phyloP scores from a whole-genome alignment of 2,329 filamentous ascomycete species.

The Colletotrichum sp. region DNA sequence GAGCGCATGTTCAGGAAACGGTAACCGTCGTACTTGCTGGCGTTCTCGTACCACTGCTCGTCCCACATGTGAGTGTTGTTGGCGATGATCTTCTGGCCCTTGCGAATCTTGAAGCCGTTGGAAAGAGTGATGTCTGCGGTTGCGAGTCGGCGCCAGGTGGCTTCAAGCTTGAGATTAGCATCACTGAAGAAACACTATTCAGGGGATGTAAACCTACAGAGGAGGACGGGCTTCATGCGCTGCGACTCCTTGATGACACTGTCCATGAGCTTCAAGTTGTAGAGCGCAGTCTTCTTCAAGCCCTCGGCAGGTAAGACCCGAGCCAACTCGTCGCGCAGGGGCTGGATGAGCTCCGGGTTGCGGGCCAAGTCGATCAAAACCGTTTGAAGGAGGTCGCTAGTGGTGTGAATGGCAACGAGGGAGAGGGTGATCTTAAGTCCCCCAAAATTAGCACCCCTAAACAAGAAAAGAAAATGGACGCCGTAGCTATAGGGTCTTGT shows the following conservation, averaged over 20 bases:
- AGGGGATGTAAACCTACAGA: slow-evolving; percentile 7
- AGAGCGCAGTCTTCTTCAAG: slow-evolving; percentile 24
- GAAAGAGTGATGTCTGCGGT: slow-evolving; percentile 19
- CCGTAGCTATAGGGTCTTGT: too few relatives aligned
- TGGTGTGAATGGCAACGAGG: slow-evolving; percentile 27
- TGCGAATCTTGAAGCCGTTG: slow-evolving; percentile 23
- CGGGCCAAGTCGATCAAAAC: slow-evolving; percentile 24
- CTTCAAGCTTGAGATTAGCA: neutral
- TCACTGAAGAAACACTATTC: too few relatives aligned
- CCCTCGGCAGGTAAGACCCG: slow-evolving; percentile 21
- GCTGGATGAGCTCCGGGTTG: slow-evolving; percentile 24
- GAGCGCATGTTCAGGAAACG: slow-evolving; percentile 23
- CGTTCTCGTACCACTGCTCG: slow-evolving; percentile 19
- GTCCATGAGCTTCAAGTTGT: slow-evolving; percentile 28
- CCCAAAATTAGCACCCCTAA: too few relatives aligned
- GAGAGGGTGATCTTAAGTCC: slow-evolving; percentile 17
- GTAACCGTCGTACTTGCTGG: slow-evolving; percentile 23
- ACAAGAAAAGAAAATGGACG: too few relatives aligned
- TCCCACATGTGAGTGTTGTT: slow-evolving; percentile 25
- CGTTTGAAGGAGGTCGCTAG: slow-evolving; percentile 22
- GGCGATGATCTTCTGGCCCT: slow-evolving; percentile 21
- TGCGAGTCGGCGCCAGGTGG: slow-evolving; percentile 14
- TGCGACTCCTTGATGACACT: slow-evolving; percentile 30
- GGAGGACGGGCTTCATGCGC: slow-evolving; percentile 24
- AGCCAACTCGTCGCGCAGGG: slow-evolving; percentile 26